Evolutionary conservation across 495 filamentous ascomycete species (phyloP), one percentile per base, ranked within the genome.

Genomic region (Amphirosellinia nigrospora): DNA sequence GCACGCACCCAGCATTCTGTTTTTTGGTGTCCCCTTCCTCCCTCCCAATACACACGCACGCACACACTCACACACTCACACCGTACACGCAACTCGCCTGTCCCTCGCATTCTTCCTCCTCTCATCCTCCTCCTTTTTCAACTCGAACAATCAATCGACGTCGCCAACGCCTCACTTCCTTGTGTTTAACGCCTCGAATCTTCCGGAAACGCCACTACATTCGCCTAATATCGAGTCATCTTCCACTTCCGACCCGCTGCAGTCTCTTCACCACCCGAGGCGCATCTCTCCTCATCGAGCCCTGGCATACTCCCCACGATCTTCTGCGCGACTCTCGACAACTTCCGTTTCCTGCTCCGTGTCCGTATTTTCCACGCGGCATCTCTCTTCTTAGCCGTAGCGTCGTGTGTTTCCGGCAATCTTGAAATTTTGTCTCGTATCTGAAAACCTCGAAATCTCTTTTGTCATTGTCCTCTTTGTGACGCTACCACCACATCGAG

Each of bases 11-110:
- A 72, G 59, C 58, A 48, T 28, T 59, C 55, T 52, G 62, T 66
- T 77, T 78, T 73, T 72, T 74, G 76, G 76, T 75, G 64, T 72
- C 73, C 72, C 73, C 71, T 73, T 74, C 69, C 65, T 75, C 77
- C 70, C 73, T 77, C 75, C 75, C 77, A 75, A 70, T 79, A 72
- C 70, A 71, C 60, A 68, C 70, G 70, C 66, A 73, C 70, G 62
- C 45, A 56, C 72, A 72, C 62, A 71, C 74, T 3, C 26, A 41
- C 63, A 34, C 52, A 41, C 72, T 72, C 64, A 72, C 74, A 71
- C 69, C 70, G 30, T 58, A 70, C 66, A 75, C 71, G 66, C 52
- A 56, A 68, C 62, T 61, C 58, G 48, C 59, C 58, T 63, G 67
- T 60, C 67, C 67, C 67, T 69, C 39, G 59, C 62, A 48, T 64